Evolutionary conservation across 306 rosid genomes (phyloP).

Genomic region (Dalbergia cultrata): DNA sequence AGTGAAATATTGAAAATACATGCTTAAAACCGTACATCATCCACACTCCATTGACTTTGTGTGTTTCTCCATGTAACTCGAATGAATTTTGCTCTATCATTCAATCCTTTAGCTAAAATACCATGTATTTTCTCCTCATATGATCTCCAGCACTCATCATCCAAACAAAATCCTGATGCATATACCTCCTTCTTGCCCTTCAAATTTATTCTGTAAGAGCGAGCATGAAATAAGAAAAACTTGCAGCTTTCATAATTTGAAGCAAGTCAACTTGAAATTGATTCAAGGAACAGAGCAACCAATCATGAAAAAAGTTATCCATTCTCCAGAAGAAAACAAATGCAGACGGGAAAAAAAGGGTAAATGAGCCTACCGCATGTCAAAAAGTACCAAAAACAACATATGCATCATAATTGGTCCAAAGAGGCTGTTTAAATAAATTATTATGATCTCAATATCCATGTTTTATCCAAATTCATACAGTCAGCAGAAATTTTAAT

Average conservation of each 20-base stretch:
- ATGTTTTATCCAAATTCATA: not conserved
- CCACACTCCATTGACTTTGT: conserved; percentile 61
- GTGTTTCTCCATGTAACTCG: conserved; percentile 86
- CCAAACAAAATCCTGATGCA: conserved; percentile 78
- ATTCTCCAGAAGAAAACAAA: conserved; percentile 24
- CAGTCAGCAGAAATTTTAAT: not conserved
- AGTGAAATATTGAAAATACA: conserved; percentile 39
- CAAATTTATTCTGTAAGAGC: conserved; percentile 72
- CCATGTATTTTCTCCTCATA: conserved; percentile 82
- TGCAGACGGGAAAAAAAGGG: not conserved
- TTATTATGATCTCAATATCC: conserved; percentile 16
- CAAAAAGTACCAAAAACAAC: conserved; percentile 21
- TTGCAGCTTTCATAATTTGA: conserved; percentile 36
- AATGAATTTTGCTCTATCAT: conserved; percentile 76
- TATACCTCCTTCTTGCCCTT: conserved; percentile 68
- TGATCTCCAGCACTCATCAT: conserved; percentile 93
- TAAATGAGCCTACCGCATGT: not conserved
- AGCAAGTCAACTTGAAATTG: conserved; percentile 31
- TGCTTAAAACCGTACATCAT: conserved; percentile 68
- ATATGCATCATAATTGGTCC: conserved; percentile 1
- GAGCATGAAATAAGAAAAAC: conserved; percentile 39
- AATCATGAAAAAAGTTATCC: conserved; percentile 7
- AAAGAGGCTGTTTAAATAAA: conserved; percentile 5
- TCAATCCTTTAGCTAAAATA: conserved; percentile 75
- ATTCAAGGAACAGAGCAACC: conserved; percentile 21